Percentiles rank a stretch among this genome's conserved stretches.
phyloP scores from a whole-genome alignment of 257 asterid species.

The Leonotis leonurus region DNA sequence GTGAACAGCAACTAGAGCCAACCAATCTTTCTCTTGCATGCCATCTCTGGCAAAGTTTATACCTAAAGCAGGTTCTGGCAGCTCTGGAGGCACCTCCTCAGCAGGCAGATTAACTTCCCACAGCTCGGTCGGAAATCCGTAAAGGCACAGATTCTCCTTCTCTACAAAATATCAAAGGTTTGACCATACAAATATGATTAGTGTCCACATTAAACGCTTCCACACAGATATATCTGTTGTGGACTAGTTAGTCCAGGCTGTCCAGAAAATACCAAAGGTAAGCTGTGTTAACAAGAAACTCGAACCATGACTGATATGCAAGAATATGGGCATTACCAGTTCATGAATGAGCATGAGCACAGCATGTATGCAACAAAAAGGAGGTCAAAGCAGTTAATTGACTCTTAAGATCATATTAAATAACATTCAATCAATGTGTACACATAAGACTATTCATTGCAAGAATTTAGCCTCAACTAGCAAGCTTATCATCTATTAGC shows the following conservation, averaged over 20 bases:
- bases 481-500: not conserved
- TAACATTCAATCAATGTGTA: not conserved
- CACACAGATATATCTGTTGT: not conserved
- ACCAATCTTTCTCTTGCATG: conserved; percentile 76
- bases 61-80: conserved; percentile 80
- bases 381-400: not conserved
- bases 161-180: conserved; percentile 33
- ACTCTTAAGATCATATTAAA: not conserved
- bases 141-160: conserved; percentile 72
- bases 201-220: no score
- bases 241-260: not conserved
- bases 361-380: no score
- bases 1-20: conserved; percentile 74
- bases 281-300: not conserved
- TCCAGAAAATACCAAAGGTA: not conserved
- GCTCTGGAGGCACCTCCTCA: conserved; percentile 85
- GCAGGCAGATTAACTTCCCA: conserved; percentile 82
- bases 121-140: conserved; percentile 59
- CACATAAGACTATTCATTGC: conserved; percentile 1
- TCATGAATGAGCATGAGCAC: conserved; percentile 8
- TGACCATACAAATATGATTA: conserved; percentile 2
- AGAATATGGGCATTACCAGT: not conserved
- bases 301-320: not conserved
- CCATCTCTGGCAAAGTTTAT: conserved; percentile 84
- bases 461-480: not conserved